Conservation (phyloP, 257 asterid species). For the Orobanche coerulescens region DNA sequence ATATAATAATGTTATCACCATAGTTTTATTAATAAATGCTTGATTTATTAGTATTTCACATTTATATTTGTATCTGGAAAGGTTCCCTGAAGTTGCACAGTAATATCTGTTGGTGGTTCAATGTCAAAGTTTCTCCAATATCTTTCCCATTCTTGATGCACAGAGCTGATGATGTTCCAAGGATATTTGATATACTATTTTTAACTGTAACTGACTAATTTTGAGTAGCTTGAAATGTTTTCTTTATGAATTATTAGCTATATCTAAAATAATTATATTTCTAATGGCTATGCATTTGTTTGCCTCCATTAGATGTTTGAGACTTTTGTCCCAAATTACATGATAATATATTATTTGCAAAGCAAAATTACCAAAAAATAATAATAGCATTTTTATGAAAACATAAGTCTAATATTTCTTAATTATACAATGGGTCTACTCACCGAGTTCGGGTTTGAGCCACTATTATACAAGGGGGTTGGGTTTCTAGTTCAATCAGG, state of each 20-base stretch:
- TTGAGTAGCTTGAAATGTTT: not conserved
- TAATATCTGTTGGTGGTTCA: not conserved
- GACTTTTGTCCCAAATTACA: not conserved
- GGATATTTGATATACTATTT: not conserved
- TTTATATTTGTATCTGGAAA: not conserved
- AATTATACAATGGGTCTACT: too few species aligned
- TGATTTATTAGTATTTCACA: not conserved
- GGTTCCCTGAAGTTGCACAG: not conserved
- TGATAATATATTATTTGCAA: not conserved
- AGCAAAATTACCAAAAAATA: too few species aligned
- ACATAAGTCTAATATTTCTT: too few species aligned
- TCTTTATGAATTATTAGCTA: not conserved
- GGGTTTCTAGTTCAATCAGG: too few species aligned
- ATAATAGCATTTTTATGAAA: too few species aligned
- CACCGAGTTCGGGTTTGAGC: too few species aligned
- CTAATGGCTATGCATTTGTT: not conserved
- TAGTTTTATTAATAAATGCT: not conserved
- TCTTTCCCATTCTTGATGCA: not conserved
- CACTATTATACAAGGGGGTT: too few species aligned
- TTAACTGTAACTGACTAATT: not conserved
- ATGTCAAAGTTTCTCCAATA: not conserved
- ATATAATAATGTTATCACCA: not conserved
- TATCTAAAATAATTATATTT: not conserved
- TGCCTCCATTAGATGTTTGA: not conserved
- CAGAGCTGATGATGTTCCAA: not conserved